Conservation (phyloP, 2,329 filamentous ascomycete genomes). For the Ascochyta fabae region DNA sequence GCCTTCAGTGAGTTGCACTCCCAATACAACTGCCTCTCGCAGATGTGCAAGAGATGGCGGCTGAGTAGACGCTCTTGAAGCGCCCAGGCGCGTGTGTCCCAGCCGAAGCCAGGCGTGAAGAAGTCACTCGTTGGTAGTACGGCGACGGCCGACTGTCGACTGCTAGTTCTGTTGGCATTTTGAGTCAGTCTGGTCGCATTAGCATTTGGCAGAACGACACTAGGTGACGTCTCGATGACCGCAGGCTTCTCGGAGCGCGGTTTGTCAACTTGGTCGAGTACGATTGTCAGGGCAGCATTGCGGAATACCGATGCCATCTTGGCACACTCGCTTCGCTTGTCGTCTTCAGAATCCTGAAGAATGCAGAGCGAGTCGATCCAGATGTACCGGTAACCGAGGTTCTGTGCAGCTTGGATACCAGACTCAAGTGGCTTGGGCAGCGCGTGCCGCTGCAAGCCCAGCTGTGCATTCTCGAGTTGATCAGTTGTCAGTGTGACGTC, state of each 20-base stretch:
- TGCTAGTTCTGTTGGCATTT: not conserved
- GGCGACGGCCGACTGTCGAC: constrained; percentile 16
- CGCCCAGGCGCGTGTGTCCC: constrained; percentile 47
- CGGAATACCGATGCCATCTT: constrained; percentile 44
- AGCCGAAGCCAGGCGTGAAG: constrained; percentile 32
- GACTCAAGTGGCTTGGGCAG: constrained; percentile 34
- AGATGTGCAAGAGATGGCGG: constrained; percentile 41
- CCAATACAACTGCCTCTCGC: constrained; percentile 47
- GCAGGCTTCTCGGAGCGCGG: not conserved
- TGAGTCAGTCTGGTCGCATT: not conserved
- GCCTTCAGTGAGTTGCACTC: constrained; percentile 48
- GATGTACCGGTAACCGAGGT: constrained; percentile 41
- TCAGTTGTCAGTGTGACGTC: constrained; percentile 31
- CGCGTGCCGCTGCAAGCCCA: constrained; percentile 21
- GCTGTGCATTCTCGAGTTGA: constrained; percentile 22
- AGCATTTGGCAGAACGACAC: not conserved
- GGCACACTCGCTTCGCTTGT: constrained; percentile 40
- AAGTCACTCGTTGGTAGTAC: constrained; percentile 24
- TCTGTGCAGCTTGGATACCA: constrained; percentile 35
- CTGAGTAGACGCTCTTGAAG: constrained; percentile 48
- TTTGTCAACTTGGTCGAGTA: constrained; percentile 29
- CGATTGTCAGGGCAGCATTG: constrained; percentile 43
- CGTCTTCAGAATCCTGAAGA: constrained; percentile 41
- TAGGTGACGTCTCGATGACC: not conserved
- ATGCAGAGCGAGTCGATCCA: constrained; percentile 47